phyloP scores from a whole-genome alignment of 73 alveolate genomes.

The Tetrahymena borealis region DNA sequence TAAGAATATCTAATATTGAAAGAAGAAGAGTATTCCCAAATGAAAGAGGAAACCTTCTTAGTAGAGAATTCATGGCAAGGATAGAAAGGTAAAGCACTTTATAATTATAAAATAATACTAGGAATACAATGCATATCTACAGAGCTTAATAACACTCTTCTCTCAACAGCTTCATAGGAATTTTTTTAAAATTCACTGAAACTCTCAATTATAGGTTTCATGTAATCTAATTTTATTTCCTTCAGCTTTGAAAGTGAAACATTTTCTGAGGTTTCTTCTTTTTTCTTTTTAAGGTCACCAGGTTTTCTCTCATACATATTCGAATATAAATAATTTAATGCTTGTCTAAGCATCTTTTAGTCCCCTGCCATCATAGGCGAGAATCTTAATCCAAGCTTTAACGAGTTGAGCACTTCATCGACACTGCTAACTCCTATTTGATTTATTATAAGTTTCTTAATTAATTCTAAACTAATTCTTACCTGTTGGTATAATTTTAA shows the following conservation, averaged over 20 bases:
- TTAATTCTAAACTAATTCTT: no score
- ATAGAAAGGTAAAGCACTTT: not conserved
- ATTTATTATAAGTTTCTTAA: no score
- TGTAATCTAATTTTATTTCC: no score
- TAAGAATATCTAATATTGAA: not conserved
- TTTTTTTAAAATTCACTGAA: not conserved
- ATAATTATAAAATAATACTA: no score
- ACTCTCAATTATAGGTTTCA: no score
- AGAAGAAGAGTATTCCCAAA: not conserved
- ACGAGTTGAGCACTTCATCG: not conserved
- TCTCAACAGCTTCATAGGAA: not conserved
- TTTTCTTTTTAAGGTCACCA: not conserved
- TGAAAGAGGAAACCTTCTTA: not conserved
- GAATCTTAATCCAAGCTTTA: not conserved
- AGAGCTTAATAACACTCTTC: not conserved
- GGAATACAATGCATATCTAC: not conserved
- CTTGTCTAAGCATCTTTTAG: not conserved
- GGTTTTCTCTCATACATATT: not conserved
- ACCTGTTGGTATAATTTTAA: no score
- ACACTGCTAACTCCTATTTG: not conserved
- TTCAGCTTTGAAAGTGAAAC: no score
- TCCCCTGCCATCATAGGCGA: not conserved
- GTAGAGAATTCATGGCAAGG: not conserved
- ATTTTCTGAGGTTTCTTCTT: no score
- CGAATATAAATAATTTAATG: not conserved